Evolutionary conservation across 2,329 filamentous ascomycete species (phyloP).

Genomic region (Penicillium sp.): DNA sequence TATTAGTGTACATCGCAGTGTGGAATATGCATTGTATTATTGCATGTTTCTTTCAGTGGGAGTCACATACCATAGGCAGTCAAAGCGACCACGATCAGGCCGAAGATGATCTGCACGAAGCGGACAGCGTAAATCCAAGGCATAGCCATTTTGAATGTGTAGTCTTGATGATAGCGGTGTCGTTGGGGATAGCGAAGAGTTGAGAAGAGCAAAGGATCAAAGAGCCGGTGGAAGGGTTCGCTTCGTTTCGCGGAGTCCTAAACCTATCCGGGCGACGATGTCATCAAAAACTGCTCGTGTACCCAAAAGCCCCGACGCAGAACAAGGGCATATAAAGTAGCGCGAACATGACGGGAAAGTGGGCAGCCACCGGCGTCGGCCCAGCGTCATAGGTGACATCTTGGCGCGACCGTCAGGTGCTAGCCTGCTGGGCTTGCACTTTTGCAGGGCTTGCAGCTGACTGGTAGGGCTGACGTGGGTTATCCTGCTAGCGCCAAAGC

Average conservation of each 20-base stretch:
- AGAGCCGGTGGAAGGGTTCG: background rate
- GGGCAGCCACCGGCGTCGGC: constrained; percentile 25
- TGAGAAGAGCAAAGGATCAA: background rate
- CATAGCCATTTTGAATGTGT: constrained; percentile 19
- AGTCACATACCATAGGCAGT: constrained; percentile 68
- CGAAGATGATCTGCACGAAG: constrained; percentile 66
- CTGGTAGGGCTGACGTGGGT: constrained; percentile 13
- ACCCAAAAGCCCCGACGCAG: background rate
- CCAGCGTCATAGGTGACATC: constrained; percentile 24
- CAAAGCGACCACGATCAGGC: constrained; percentile 74
- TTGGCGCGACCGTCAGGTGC: constrained; percentile 10
- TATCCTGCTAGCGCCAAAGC: background rate
- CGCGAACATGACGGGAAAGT: background rate
- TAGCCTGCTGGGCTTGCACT: background rate
- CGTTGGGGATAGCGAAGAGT: background rate
- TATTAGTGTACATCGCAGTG: background rate
- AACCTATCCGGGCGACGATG: background rate
- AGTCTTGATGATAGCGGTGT: background rate
- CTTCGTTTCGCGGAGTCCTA: background rate
- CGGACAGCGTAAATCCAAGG: constrained; percentile 58
- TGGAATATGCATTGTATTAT: background rate
- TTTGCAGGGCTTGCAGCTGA: background rate
- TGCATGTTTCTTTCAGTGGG: background rate
- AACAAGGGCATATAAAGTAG: constrained; percentile 2
- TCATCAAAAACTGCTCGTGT: background rate